Percentiles rank a stretch among this genome's conserved stretches.
phyloP scores from a whole-genome alignment of 2,329 filamentous ascomycete genomes.

The Ophiostoma fasciatum region DNA sequence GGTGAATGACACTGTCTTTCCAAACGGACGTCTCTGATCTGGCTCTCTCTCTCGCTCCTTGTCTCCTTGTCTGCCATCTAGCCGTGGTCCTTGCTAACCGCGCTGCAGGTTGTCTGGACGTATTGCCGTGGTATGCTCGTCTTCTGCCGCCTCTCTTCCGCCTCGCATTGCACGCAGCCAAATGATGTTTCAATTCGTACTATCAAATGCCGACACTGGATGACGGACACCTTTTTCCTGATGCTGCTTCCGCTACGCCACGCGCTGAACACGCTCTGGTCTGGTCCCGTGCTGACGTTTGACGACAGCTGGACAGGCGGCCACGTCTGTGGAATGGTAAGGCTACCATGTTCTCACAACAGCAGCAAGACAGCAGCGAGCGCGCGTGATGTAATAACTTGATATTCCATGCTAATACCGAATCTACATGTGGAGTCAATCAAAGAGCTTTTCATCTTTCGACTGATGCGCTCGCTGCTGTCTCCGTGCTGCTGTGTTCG shows the following conservation, averaged over 20 bases:
- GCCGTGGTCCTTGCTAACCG: too few species aligned
- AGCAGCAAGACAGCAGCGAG: constrained; percentile 17
- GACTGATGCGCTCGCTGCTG: constrained; percentile 41
- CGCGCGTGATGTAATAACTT: constrained; percentile 46
- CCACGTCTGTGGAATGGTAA: too few species aligned
- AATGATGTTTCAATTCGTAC: constrained; percentile 28
- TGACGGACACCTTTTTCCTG: constrained; percentile 16
- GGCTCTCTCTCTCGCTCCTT: too few species aligned
- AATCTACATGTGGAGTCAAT: constrained; percentile 51
- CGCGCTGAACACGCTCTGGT: too few species aligned
- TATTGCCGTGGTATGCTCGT: background rate
- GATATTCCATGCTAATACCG: constrained; percentile 69
- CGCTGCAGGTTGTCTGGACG: background rate
- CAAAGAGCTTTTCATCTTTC: constrained; percentile 73
- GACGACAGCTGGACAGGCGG: too few species aligned
- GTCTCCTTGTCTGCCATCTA: too few species aligned
- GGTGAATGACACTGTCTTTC: constrained; percentile 41
- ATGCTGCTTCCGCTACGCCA: constrained; percentile 7
- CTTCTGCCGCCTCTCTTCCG: background rate
- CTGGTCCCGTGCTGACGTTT: too few species aligned
- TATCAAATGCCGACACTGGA: constrained; percentile 28
- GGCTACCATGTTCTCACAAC: background rate
- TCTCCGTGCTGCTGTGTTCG: too few species aligned
- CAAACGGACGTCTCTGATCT: constrained; percentile 33
- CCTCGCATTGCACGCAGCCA: constrained; percentile 4